phyloP scores from a whole-genome alignment of 306 rosid genomes.

The Pterocarpus santalinus region DNA sequence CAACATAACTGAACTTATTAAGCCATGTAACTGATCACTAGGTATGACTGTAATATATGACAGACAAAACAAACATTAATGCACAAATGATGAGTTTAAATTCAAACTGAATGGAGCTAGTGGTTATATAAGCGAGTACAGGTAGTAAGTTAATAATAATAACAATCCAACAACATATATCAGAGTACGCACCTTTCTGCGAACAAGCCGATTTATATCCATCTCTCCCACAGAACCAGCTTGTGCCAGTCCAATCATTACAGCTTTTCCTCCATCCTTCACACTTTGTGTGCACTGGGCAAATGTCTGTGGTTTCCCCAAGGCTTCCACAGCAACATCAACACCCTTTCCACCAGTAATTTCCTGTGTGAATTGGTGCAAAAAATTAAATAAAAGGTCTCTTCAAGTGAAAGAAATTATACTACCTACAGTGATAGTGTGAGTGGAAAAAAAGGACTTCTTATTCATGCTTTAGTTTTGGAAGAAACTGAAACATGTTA shows the following conservation, averaged over 20 bases:
- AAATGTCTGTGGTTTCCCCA: conserved; percentile 90
- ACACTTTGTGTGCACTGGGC: conserved; percentile 84
- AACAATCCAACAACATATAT: background rate
- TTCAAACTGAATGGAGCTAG: conserved; percentile 19
- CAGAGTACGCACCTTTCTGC: conserved; percentile 74
- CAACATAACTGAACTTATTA: too few species aligned
- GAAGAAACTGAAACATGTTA: background rate
- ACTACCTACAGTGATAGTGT: conserved; percentile 5
- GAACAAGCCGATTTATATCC: conserved; percentile 94
- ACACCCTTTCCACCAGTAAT: conserved; percentile 93
- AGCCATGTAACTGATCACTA: background rate
- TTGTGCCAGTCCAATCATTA: conserved; percentile 87
- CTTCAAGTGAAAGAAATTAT: conserved; percentile 20
- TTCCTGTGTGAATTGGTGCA: conserved; percentile 66
- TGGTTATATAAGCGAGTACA: background rate
- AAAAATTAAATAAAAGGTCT: conserved; percentile 30
- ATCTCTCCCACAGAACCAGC: conserved; percentile 85
- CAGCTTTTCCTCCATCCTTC: conserved; percentile 97
- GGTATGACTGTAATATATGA: background rate
- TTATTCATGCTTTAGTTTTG: too few species aligned
- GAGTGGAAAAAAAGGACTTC: background rate
- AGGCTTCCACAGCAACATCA: conserved; percentile 95
- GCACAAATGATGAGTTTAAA: background rate
- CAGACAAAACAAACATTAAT: background rate
- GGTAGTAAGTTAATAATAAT: background rate